Evolutionary conservation across 164 flowering plant species (phyloP).

Genomic region (Houttuynia cordata): DNA sequence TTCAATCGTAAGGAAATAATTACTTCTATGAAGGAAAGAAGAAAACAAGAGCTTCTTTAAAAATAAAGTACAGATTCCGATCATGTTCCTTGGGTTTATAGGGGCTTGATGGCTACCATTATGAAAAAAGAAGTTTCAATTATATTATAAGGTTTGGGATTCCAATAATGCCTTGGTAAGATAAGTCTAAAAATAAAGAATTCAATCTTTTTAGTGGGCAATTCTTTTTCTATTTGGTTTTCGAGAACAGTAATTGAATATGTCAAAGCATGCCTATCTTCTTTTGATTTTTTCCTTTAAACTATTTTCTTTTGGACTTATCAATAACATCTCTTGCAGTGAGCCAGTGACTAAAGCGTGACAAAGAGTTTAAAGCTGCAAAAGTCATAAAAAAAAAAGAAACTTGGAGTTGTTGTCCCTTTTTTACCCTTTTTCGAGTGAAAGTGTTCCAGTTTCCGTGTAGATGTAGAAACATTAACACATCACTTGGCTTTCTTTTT

Average conservation of each 20-base stretch:
- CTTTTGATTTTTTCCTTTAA: not conserved
- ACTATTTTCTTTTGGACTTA: not conserved
- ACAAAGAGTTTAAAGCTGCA: no score
- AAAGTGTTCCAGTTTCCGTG: no score
- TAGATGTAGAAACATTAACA: no score
- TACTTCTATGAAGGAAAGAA: not conserved
- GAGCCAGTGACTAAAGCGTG: not conserved
- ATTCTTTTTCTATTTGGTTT: not conserved
- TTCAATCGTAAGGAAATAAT: no score
- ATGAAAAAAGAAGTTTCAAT: not conserved
- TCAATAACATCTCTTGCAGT: not conserved
- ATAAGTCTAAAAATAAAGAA: not conserved
- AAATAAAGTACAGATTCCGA: not conserved
- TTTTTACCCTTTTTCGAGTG: no score
- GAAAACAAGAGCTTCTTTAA: not conserved
- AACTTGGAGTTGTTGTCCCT: no score
- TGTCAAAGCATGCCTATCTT: not conserved
- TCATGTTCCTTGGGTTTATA: conserved; percentile 1
- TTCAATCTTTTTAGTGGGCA: not conserved
- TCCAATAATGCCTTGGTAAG: conserved; percentile 8
- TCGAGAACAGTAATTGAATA: not conserved
- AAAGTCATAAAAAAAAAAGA: no score
- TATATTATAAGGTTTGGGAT: conserved; percentile 1
- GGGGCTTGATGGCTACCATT: conserved; percentile 1
- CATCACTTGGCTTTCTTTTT: no score